A percentile compares a stretch with the other conserved stretches of the same genome.
Evolutionary conservation across 345 rosid genomes (phyloP).

Genomic region (Gossypium turneri): DNA sequence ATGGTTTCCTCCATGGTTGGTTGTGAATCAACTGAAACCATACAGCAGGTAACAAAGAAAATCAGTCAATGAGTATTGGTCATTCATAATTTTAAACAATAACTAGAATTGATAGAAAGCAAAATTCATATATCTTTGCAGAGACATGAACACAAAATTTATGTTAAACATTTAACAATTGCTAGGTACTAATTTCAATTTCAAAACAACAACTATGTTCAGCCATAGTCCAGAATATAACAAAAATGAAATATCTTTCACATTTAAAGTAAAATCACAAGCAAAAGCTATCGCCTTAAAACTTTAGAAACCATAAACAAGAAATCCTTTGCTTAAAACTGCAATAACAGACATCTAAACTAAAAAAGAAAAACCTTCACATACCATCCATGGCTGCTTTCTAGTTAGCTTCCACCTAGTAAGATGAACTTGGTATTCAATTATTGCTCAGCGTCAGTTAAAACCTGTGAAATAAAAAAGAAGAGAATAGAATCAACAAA

Average conservation of each 20-base stretch:
- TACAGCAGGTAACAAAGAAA: slow-evolving; percentile 14
- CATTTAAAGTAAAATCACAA: neutral
- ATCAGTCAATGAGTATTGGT: neutral
- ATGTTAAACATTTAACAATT: neutral
- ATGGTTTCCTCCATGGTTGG: slow-evolving; percentile 95
- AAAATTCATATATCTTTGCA: neutral
- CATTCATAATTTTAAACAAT: neutral
- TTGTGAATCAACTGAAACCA: slow-evolving; percentile 76
- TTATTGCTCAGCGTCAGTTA: neutral
- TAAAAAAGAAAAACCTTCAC: slow-evolving; percentile 12
- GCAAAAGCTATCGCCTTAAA: neutral
- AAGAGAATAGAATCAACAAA: neutral
- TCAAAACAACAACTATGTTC: neutral
- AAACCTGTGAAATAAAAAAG: slow-evolving; percentile 4
- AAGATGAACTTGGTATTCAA: neutral
- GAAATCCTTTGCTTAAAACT: neutral
- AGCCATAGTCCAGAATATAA: neutral
- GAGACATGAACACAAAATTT: neutral
- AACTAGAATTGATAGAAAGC: neutral
- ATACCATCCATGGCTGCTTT: slow-evolving; percentile 43
- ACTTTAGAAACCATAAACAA: neutral
- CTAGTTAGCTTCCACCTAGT: slow-evolving; percentile 1
- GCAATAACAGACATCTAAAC: neutral
- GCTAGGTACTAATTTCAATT: neutral
- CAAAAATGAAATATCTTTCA: neutral